Percentiles rank a stretch among this genome's conserved stretches.
Conservation (phyloP, 1,139 yeast species). For the Diutina neorugosa region DNA sequence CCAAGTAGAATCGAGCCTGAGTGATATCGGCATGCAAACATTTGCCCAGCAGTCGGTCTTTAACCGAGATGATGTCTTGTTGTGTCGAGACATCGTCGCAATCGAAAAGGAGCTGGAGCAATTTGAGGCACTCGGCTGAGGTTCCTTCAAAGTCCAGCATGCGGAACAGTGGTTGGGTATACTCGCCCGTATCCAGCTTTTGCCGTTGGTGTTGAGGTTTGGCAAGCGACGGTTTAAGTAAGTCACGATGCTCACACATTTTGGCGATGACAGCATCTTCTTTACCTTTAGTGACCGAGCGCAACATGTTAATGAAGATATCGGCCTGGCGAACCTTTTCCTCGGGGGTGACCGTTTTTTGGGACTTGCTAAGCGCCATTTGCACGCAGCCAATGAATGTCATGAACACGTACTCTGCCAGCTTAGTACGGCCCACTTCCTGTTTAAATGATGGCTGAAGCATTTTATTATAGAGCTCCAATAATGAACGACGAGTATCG, state of each 20-base stretch:
- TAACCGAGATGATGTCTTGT: conserved; percentile 32
- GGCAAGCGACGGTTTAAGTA: conserved; percentile 38
- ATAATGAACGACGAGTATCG: conserved; percentile 7
- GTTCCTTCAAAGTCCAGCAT: conserved; percentile 36
- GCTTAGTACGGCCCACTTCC: neutral
- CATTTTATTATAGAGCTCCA: conserved; percentile 1
- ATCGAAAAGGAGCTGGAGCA: conserved; percentile 26
- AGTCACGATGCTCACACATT: conserved; percentile 37
- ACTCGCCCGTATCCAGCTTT: conserved; percentile 5
- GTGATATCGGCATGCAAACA: conserved; percentile 34
- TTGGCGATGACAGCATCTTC: conserved; percentile 43
- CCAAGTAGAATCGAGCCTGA: conserved; percentile 24
- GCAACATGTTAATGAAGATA: conserved; percentile 33
- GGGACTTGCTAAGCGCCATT: neutral
- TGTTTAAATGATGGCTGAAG: neutral
- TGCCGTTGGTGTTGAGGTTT: conserved; percentile 42
- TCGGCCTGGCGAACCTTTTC: conserved; percentile 1
- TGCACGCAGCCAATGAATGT: conserved; percentile 3
- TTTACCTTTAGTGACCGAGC: conserved; percentile 36
- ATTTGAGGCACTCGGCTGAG: conserved; percentile 16
- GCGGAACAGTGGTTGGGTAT: conserved; percentile 31
- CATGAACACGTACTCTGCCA: conserved; percentile 1
- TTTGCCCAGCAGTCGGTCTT: conserved; percentile 31
- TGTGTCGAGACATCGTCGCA: conserved; percentile 32
- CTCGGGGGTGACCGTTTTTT: neutral